Conservation (phyloP, 768 basidiomycete genomes). For the Lactifluus subvellereus region DNA sequence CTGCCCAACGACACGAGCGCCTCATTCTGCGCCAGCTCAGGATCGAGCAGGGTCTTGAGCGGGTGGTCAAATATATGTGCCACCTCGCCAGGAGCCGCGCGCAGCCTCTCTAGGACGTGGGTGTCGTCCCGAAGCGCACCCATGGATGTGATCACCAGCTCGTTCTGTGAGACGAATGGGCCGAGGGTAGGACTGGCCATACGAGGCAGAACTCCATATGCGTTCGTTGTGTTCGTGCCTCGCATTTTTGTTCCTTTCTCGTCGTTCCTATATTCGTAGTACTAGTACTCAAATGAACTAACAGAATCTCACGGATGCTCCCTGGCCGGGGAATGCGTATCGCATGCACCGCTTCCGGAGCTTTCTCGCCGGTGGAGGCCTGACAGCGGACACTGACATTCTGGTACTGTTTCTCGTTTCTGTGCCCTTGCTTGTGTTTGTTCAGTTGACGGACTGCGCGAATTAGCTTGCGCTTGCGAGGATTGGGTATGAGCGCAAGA, state of each 20-base stretch:
- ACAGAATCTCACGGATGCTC: conserved; percentile 46
- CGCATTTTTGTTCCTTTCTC: not conserved
- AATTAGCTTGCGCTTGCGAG: conserved; percentile 61
- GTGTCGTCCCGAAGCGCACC: conserved; percentile 62
- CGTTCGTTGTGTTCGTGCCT: not conserved
- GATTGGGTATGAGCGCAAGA: conserved; percentile 49
- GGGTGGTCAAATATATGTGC: conserved; percentile 77
- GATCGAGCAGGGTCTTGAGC: conserved; percentile 58
- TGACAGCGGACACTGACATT: conserved; percentile 82
- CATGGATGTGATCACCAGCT: conserved; percentile 77
- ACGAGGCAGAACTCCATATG: conserved; percentile 66
- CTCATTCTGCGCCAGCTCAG: conserved; percentile 46
- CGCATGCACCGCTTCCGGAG: conserved; percentile 84
- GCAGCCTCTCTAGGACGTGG: conserved; percentile 47
- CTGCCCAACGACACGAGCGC: conserved; percentile 58
- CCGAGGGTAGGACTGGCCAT: conserved; percentile 71
- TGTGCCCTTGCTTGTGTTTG: not conserved
- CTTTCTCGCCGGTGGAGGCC: conserved; percentile 77
- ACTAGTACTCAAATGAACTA: not conserved
- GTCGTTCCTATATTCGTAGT: not conserved
- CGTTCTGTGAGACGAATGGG: conserved; percentile 58
- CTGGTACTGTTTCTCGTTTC: conserved; percentile 42
- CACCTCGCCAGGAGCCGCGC: conserved; percentile 57
- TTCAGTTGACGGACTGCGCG: not conserved
- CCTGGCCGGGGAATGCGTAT: conserved; percentile 50